Evolutionary conservation across 345 rosid species (phyloP).

Genomic region (Dipteronia dyeriana): DNA sequence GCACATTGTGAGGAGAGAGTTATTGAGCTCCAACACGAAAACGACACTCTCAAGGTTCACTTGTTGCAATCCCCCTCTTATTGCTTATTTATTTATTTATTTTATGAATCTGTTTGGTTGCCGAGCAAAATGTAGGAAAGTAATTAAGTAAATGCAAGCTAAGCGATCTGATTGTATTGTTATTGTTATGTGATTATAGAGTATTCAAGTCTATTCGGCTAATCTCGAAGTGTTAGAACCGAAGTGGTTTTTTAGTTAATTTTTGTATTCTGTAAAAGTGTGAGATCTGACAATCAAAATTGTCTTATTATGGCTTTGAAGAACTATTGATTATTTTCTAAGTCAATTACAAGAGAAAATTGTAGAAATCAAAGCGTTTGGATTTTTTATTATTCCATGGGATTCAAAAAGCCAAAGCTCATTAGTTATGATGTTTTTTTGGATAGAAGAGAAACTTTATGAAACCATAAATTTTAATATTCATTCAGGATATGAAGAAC

Average conservation of each 20-base stretch:
- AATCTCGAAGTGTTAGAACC: background rate
- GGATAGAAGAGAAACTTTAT: conserved; percentile 17
- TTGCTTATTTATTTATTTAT: background rate
- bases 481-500: background rate
- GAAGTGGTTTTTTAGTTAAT: background rate
- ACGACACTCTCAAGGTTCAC: conserved; percentile 46
- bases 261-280: background rate
- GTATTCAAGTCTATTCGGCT: background rate
- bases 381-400: background rate
- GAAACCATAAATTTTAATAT: background rate
- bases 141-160: background rate
- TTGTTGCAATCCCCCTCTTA: background rate
- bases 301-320: background rate
- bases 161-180: background rate
- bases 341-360: background rate
- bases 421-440: background rate
- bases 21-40: conserved; percentile 62
- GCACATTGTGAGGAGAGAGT: conserved; percentile 47
- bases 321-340: background rate
- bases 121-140: too few relatives aligned
- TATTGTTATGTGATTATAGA: background rate
- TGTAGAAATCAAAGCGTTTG: background rate
- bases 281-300: background rate
- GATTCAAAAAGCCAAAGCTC: background rate
- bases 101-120: conserved; percentile 3